Base-by-base conservation (phyloP, 140 eudicot species). In the Senecio squalidus region DNA sequence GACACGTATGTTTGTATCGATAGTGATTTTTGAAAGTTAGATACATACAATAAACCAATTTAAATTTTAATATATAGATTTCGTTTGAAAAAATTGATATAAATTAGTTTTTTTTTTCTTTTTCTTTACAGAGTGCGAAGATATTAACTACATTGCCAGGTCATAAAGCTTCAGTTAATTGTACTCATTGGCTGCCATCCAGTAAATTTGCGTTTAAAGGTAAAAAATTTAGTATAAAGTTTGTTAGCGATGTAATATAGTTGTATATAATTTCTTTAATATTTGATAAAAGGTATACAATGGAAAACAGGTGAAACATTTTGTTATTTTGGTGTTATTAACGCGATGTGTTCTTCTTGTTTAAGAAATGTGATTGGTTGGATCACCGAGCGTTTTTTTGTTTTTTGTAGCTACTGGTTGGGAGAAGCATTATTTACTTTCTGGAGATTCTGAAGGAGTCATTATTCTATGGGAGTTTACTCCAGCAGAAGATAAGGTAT, bases 161-260 rank as follows among this genome's bases (percentile, higher is more conserved):
- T 47, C 98, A 91, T 71, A 83, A 76, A 58, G 96, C 94, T 36
- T 73, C 86, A 13, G 98, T 91, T 16, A 91, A 91, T 60, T 83
- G 98, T 72, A 91, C 98, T 27, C 82, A 80, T 44, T 91, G 96
- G 98, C 81, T 91, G 66, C 98, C 98, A 4, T 62, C 75, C 65
- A 58, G 55, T 62, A 91, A 91, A 68, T 91, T 76, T 67, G 88
- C 94, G 17, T 86, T 81, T 20, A 82, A 76, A 84, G 91, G 96
- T 86, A 51, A 48, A 16, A 11, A 75, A 51, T 58, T 48, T 39
- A 40, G 6, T 16, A 47, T 59, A 46, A 38, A 51, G 7, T 18
- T 16, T 23, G 20, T 11, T 9, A 4, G 8, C 18, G 1, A 26
- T 38, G 4, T 3, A 4, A 27, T 36, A 20, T 66, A 39, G 3